Conservation (phyloP, 176 grass and related monocot species). For the Dactylis glomerata region DNA sequence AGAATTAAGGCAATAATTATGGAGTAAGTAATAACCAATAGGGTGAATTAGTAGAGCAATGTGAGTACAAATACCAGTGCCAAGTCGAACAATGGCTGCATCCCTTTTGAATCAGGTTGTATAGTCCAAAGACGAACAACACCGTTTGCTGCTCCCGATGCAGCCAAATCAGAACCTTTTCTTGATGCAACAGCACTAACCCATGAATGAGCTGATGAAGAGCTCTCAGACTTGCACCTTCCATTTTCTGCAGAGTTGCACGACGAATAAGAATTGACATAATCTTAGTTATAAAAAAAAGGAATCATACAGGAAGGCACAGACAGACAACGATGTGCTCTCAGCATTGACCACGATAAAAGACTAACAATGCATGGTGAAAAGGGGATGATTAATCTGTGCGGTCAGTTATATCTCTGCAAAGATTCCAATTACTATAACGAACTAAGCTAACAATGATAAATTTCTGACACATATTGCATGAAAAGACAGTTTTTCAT, state of each 20-base stretch:
- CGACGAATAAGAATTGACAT: background rate
- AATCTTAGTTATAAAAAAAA: background rate
- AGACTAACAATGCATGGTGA: background rate
- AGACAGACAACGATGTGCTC: background rate
- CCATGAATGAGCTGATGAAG: slow-evolving; percentile 56
- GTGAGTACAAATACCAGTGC: slow-evolving; percentile 38
- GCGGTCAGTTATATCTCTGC: background rate
- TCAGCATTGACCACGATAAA: background rate
- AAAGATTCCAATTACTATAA: background rate
- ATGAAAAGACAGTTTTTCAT: background rate
- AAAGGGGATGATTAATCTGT: background rate
- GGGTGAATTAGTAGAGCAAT: no score
- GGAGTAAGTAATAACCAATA: background rate
- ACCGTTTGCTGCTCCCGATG: slow-evolving; percentile 65
- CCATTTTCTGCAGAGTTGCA: slow-evolving; percentile 40
- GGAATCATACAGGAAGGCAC: background rate
- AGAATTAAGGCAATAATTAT: background rate
- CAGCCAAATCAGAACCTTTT: slow-evolving; percentile 75
- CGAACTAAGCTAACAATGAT: background rate
- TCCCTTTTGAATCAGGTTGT: slow-evolving; percentile 53
- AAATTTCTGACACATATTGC: background rate
- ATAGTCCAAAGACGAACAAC: slow-evolving; percentile 58
- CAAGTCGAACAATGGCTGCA: slow-evolving; percentile 46
- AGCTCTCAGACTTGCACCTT: slow-evolving; percentile 8
- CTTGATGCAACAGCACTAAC: slow-evolving; percentile 61